Evolutionary conservation across 768 basidiomycete genomes (phyloP).

Genomic region (Hebeloma cylindrosporum): DNA sequence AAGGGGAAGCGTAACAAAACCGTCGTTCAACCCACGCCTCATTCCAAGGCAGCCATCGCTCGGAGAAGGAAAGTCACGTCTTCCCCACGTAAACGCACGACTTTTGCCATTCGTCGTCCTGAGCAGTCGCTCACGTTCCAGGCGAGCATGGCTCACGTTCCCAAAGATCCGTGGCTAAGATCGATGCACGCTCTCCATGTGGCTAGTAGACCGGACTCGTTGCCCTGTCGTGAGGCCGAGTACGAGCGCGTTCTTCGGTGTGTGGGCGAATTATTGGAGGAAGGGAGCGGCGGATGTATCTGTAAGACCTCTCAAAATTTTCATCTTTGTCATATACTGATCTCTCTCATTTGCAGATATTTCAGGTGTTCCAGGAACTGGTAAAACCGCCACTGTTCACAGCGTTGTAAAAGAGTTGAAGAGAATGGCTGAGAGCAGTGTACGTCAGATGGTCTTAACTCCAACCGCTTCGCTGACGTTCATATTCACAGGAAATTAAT

Average conservation of each 20-base stretch:
- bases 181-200: conserved; percentile 93
- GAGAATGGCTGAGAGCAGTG: conserved; percentile 80
- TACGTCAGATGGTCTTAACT: conserved; percentile 33
- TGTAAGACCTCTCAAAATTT: conserved; percentile 54
- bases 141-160: conserved; percentile 50
- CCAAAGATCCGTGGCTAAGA: conserved; percentile 78
- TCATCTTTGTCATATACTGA: neutral
- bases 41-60: conserved; percentile 67
- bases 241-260: conserved; percentile 71
- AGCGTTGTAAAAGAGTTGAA: conserved; percentile 89
- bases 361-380: conserved; percentile 97
- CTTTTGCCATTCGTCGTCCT: conserved; percentile 26
- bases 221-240: conserved; percentile 89
- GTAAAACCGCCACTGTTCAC: conserved; percentile 98
- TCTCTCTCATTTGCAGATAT: conserved; percentile 61
- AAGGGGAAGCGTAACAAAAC: conserved; percentile 29
- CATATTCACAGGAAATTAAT: conserved; percentile 68
- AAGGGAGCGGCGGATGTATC: conserved; percentile 92
- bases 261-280: conserved; percentile 84
- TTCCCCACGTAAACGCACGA: conserved; percentile 29
- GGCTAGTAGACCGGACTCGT: conserved; percentile 82
- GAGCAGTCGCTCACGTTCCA: conserved; percentile 35
- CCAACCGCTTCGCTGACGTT: neutral
- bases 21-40: conserved; percentile 67
- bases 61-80: conserved; percentile 35